phyloP scores from a whole-genome alignment of 306 rosid genomes.

The Inga laurina region DNA sequence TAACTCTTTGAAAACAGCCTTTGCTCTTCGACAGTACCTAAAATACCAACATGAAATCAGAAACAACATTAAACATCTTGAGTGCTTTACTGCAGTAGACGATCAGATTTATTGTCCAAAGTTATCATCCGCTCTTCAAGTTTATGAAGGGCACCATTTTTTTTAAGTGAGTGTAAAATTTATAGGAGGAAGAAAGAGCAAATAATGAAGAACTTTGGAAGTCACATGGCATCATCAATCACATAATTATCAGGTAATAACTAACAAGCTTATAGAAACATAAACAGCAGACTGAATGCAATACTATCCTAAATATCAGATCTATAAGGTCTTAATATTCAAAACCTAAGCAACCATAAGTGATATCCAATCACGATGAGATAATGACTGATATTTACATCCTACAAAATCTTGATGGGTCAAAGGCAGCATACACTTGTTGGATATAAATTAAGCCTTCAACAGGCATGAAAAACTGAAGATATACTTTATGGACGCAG shows the following conservation, averaged over 20 bases:
- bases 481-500: not conserved
- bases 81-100: not conserved
- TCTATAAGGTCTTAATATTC: not conserved
- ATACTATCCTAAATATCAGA: not conserved
- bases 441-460: not conserved
- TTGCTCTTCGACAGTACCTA: slow-evolving; percentile 89
- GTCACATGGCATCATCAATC: not conserved
- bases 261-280: not conserved
- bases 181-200: not conserved
- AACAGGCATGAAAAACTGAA: not conserved
- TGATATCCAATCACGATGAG: not conserved
- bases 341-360: not conserved
- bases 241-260: not conserved
- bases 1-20: slow-evolving; percentile 81
- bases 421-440: not conserved
- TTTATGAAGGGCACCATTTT: not conserved
- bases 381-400: not conserved
- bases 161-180: not conserved
- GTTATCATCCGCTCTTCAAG: not conserved
- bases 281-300: not conserved
- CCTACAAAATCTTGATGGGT: not conserved
- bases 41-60: slow-evolving; percentile 24
- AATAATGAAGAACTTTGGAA: not conserved
- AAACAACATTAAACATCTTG: not conserved
- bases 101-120: not conserved